These are phyloP conservation scores for Lactuca saligna DNA, from an alignment of 129 eudicot genomes.

Conservation along the genomic window DNA sequence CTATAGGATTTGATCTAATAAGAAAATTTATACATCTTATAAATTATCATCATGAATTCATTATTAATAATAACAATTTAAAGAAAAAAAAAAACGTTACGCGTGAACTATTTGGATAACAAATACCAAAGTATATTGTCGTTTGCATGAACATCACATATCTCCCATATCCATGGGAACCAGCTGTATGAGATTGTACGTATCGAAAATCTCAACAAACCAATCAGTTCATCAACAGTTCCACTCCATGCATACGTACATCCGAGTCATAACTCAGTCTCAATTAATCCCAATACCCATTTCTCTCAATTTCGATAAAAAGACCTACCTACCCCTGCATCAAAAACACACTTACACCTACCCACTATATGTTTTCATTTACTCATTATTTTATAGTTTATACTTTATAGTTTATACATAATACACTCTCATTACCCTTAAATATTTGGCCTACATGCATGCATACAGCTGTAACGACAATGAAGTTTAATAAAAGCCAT, in stretches of 20 bases:
- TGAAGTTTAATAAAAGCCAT: constrained; percentile 16
- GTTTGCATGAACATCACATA: constrained; percentile 18
- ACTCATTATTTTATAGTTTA: not conserved
- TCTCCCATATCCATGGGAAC: constrained; percentile 35
- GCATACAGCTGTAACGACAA: constrained; percentile 37
- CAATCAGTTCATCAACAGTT: constrained; percentile 37
- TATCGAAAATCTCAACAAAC: constrained; percentile 44
- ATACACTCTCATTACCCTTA: constrained; percentile 19
- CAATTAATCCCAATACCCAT: not conserved
- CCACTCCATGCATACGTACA: constrained; percentile 25
- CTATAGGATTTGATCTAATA: too few species aligned
- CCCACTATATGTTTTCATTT: constrained; percentile 15
- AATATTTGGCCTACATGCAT: constrained; percentile 28
- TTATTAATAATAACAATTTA: too few species aligned
- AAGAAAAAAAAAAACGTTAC: not conserved
- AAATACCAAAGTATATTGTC: constrained; percentile 2
- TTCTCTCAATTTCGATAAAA: not conserved
- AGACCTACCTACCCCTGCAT: not conserved
- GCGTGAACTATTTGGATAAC: not conserved
- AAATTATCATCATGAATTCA: too few species aligned
- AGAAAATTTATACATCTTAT: too few species aligned
- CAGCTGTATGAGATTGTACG: constrained; percentile 39
- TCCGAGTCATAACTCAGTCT: constrained; percentile 26
- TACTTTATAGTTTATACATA: not conserved
- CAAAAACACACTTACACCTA: constrained; percentile 12